phyloP scores from a whole-genome alignment of 805 yeast species.

The Candida corydali region DNA sequence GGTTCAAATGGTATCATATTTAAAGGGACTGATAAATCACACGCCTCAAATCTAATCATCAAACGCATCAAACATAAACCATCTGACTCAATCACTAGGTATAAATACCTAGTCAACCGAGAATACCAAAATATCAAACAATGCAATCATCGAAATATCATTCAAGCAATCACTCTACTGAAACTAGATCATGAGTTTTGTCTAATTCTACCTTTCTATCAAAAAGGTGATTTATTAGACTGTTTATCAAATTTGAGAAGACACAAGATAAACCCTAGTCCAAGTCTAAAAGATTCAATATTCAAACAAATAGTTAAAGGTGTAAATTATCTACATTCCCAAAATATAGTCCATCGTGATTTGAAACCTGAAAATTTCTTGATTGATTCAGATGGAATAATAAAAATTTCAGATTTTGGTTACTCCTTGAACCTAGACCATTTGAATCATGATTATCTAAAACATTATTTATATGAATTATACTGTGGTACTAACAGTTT shows the following conservation, averaged over 20 bases:
- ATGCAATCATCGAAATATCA: conserved; percentile 27
- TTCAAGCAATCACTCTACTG: conserved; percentile 24
- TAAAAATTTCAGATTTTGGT: conserved; percentile 95
- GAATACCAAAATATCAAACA: conserved; percentile 27
- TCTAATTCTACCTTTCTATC: conserved; percentile 39
- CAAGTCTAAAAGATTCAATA: conserved; percentile 39
- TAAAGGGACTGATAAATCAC: conserved; percentile 24
- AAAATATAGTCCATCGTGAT: conserved; percentile 95
- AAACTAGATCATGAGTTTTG: conserved; percentile 20
- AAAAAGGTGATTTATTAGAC: conserved; percentile 46
- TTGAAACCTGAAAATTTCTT: conserved; percentile 93
- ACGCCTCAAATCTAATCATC: conserved; percentile 21
- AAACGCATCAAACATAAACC: conserved; percentile 25
- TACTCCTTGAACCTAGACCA: conserved; percentile 36
- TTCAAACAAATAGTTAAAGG: conserved; percentile 94
- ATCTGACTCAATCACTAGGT: conserved; percentile 11
- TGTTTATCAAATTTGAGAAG: conserved; percentile 38
- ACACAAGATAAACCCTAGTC: conserved; percentile 23
- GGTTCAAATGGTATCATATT: conserved; percentile 39
- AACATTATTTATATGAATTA: conserved; percentile 15
- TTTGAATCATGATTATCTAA: conserved; percentile 12
- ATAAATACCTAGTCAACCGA: conserved; percentile 19
- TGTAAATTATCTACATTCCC: conserved; percentile 85
- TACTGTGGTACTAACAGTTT: conserved; percentile 49
- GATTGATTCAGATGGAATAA: conserved; percentile 89